Evolutionary conservation across 2,329 filamentous ascomycete species (phyloP).

Genomic region (Pochonia chlamydosporia): DNA sequence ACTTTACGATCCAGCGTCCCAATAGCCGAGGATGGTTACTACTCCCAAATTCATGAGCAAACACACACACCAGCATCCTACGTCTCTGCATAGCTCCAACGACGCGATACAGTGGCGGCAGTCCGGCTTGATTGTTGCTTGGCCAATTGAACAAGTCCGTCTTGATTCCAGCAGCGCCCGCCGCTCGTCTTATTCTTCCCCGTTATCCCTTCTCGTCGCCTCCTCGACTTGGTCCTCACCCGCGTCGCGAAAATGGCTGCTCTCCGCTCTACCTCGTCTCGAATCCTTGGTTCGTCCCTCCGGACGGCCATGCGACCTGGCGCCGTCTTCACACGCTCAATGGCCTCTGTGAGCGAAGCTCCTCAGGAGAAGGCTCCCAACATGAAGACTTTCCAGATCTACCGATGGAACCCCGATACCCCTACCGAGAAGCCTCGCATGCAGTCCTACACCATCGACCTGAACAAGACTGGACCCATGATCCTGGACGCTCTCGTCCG

Average conservation of each 20-base stretch:
- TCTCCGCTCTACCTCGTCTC: constrained; percentile 52
- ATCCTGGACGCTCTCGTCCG: constrained; percentile 92
- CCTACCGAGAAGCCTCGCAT: constrained; percentile 90
- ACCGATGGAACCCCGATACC: constrained; percentile 95
- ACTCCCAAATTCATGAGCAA: constrained; percentile 5
- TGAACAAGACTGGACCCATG: constrained; percentile 99
- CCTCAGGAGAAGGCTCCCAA: constrained; percentile 58
- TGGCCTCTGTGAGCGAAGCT: constrained; percentile 53
- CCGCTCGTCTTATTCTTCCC: background rate
- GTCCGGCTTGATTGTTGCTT: background rate
- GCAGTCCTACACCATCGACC: constrained; percentile 89
- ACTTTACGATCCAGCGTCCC: constrained; percentile 5
- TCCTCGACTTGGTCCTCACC: constrained; percentile 17
- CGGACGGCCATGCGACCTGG: constrained; percentile 32
- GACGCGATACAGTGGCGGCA: constrained; percentile 4
- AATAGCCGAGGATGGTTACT: constrained; percentile 14
- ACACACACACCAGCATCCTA: constrained; percentile 1
- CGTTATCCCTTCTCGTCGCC: constrained; percentile 8
- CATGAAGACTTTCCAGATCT: constrained; percentile 96
- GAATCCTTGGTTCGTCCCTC: constrained; percentile 43
- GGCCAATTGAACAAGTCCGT: background rate
- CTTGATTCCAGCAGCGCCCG: background rate
- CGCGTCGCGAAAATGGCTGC: constrained; percentile 45
- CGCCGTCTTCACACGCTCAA: constrained; percentile 42
- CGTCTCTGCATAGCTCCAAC: background rate